Conservation (phyloP, 164 flowering plant species). For the Vitis riparia region DNA sequence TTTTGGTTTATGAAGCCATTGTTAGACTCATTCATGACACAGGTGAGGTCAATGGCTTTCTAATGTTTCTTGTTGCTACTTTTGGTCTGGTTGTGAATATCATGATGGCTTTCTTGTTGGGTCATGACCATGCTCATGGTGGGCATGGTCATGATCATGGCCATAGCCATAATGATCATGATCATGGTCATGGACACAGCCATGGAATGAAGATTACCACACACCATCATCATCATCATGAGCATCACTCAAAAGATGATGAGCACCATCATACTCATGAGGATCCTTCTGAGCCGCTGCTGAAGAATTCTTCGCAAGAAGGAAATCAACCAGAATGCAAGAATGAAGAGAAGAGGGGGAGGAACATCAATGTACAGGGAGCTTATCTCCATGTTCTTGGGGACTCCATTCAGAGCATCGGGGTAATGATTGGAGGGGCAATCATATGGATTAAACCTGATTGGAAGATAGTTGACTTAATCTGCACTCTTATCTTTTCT, state of each 20-base stretch:
- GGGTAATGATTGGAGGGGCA: slow-evolving; percentile 50
- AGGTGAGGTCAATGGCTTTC: slow-evolving; percentile 37
- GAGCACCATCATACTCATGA: slow-evolving; percentile 17
- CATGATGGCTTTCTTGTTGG: slow-evolving; percentile 44
- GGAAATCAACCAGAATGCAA: slow-evolving; percentile 3
- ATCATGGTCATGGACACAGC: slow-evolving; percentile 22
- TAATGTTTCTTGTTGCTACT: slow-evolving; percentile 48
- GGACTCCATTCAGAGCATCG: slow-evolving; percentile 40
- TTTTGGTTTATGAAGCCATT: slow-evolving; percentile 50
- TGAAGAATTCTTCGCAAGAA: slow-evolving; percentile 1
- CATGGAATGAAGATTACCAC: slow-evolving; percentile 20
- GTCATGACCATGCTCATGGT: slow-evolving; percentile 42
- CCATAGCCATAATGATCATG: slow-evolving; percentile 18
- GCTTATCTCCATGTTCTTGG: slow-evolving; percentile 52
- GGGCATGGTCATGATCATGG: slow-evolving; percentile 29
- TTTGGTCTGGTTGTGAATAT: slow-evolving; percentile 49
- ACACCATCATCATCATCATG: slow-evolving; percentile 19
- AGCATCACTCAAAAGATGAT: slow-evolving; percentile 1
- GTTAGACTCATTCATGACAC: slow-evolving; percentile 29
- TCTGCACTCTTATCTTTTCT: slow-evolving; percentile 40
- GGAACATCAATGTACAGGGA: slow-evolving; percentile 39
- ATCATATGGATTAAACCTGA: slow-evolving; percentile 40
- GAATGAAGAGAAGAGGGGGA: slow-evolving; percentile 12
- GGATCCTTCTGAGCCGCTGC: slow-evolving; percentile 21
- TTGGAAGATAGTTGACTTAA: slow-evolving; percentile 41